phyloP scores from a whole-genome alignment of 495 filamentous ascomycete genomes.

The Penicillium manginii region DNA sequence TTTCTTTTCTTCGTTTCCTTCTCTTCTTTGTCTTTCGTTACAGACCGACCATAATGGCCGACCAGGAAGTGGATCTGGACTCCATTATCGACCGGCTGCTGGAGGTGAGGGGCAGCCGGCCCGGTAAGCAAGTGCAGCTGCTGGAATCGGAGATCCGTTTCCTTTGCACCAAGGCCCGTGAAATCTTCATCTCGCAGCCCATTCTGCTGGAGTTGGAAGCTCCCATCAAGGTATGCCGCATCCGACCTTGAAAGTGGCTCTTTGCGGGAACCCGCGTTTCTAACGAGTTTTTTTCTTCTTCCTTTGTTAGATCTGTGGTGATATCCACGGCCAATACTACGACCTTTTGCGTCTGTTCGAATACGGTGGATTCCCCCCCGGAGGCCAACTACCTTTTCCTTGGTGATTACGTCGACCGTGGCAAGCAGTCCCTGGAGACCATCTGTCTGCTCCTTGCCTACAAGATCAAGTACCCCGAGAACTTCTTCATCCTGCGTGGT shows the following conservation, averaged over 20 bases:
- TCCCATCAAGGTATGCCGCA: slow-evolving; percentile 86
- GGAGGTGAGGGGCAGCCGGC: slow-evolving; percentile 96
- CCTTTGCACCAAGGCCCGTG: slow-evolving; percentile 97
- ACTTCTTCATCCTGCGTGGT: slow-evolving; percentile 98
- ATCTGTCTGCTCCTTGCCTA: slow-evolving; percentile 98
- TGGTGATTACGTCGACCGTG: slow-evolving; percentile 97
- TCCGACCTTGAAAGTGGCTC: neutral
- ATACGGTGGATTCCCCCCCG: slow-evolving; percentile 97
- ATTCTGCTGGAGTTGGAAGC: slow-evolving; percentile 97
- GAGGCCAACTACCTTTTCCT: slow-evolving; percentile 99
- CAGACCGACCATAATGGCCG: slow-evolving; percentile 74
- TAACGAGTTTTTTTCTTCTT: neutral
- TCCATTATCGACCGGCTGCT: slow-evolving; percentile 98
- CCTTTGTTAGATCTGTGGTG: slow-evolving; percentile 85
- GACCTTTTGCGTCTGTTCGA: slow-evolving; percentile 97
- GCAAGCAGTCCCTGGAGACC: slow-evolving; percentile 99
- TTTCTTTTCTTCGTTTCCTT: slow-evolving; percentile 33
- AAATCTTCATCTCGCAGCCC: slow-evolving; percentile 99
- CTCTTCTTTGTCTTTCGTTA: slow-evolving; percentile 32
- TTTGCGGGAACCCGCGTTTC: neutral
- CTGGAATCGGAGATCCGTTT: slow-evolving; percentile 96
- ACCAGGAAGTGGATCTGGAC: slow-evolving; percentile 97
- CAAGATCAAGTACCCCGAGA: slow-evolving; percentile 99
- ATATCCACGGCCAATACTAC: slow-evolving; percentile 99
- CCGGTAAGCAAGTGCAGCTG: slow-evolving; percentile 97